These are phyloP conservation scores for Neurospora sp. DNA, from an alignment of 495 filamentous ascomycete species.

Conservation along the genomic window DNA sequence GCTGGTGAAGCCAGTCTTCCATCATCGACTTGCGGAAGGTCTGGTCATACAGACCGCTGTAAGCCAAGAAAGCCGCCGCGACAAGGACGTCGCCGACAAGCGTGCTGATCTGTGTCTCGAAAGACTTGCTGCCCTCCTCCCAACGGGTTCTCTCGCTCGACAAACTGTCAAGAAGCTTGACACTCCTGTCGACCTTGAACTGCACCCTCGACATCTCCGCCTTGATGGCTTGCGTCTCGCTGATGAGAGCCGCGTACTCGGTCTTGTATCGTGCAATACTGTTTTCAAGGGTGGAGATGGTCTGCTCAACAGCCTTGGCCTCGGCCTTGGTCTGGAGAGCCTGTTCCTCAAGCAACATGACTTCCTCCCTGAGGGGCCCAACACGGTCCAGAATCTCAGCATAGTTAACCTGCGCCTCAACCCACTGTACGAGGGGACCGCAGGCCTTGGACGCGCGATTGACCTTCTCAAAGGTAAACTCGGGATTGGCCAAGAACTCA, in stretches of 20 bases:
- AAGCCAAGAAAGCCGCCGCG: constrained; percentile 94
- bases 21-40: constrained; percentile 95
- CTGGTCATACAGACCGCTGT: constrained; percentile 94
- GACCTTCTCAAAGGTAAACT: constrained; percentile 93
- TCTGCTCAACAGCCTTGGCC: constrained; percentile 83
- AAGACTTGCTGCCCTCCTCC: constrained; percentile 95
- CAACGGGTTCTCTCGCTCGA: constrained; percentile 87
- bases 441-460: constrained; percentile 94
- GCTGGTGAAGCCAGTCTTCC: constrained; percentile 92
- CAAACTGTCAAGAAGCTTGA: constrained; percentile 85
- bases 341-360: constrained; percentile 72
- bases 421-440: constrained; percentile 95
- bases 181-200: constrained; percentile 94
- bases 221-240: constrained; percentile 95
- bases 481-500: constrained; percentile 80
- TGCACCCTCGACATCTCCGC: constrained; percentile 91
- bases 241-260: constrained; percentile 93
- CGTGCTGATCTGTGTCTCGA: constrained; percentile 94
- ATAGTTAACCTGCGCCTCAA: constrained; percentile 92
- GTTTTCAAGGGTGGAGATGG: constrained; percentile 68
- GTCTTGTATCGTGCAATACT: constrained; percentile 95
- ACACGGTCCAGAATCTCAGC: constrained; percentile 94
- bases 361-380: constrained; percentile 86
- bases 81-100: constrained; percentile 92
- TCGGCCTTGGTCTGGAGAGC: constrained; percentile 89